These are phyloP conservation scores for Solanum verrucosum DNA, from an alignment of 257 asterid species.

Conservation along the genomic window DNA sequence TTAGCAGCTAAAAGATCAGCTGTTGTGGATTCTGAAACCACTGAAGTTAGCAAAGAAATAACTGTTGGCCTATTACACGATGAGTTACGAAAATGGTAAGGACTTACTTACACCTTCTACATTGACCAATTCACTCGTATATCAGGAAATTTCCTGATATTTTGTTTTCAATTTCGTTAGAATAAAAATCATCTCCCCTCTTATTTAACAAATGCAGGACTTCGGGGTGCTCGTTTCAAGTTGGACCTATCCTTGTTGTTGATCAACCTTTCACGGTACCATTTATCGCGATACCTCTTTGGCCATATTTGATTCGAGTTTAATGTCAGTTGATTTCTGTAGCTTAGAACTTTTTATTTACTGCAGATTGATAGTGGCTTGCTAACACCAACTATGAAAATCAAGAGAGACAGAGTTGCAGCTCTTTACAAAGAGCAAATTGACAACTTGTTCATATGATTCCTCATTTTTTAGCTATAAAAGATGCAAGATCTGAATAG, in stretches of 20 bases:
- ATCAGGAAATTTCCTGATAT: background rate
- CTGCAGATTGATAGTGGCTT: slow-evolving; percentile 79
- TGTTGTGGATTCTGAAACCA: slow-evolving; percentile 37
- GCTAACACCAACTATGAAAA: slow-evolving; percentile 95
- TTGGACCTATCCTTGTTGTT: slow-evolving; percentile 69
- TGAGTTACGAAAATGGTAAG: slow-evolving; percentile 73
- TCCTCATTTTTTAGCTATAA: background rate
- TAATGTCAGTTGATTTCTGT: background rate
- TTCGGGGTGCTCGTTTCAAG: slow-evolving; percentile 62
- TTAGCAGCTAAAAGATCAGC: slow-evolving; percentile 53
- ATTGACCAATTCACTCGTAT: background rate
- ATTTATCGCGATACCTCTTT: background rate
- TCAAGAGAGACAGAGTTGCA: slow-evolving; percentile 65
- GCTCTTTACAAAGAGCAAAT: slow-evolving; percentile 58
- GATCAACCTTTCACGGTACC: slow-evolving; percentile 83
- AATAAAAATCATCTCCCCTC: background rate
- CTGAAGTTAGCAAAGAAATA: slow-evolving; percentile 53
- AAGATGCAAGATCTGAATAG: background rate
- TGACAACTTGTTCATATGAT: slow-evolving; percentile 30
- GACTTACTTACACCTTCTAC: background rate
- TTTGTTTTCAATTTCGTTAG: background rate
- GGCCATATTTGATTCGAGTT: background rate
- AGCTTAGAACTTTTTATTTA: background rate
- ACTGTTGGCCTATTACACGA: slow-evolving; percentile 38
- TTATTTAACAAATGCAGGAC: slow-evolving; percentile 43